Base-by-base conservation (phyloP, 306 rosid genomes). In the Alnus rubra region DNA sequence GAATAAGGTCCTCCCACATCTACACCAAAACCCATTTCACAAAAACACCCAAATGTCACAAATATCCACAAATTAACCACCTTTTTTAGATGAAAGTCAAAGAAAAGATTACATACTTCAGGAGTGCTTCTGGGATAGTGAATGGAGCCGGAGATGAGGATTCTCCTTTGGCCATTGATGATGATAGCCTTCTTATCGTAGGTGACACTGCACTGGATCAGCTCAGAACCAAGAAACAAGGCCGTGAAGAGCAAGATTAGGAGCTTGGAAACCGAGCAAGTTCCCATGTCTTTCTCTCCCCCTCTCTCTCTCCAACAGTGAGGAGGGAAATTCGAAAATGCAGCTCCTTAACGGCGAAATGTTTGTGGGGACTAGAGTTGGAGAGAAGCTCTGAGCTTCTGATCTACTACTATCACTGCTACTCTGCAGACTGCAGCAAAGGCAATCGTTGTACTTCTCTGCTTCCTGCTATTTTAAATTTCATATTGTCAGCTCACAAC, bases 111-210 rank as follows among this genome's bases (percentile, higher is more conserved):
- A 33, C 51, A 31, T 82, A 90, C 98, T 35, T 92, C 92, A 49
- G 97, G 98, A 30, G 97, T 88, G 86, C 98, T 95, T 87, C 98
- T 87, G 75, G 98, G 97, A 83, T 95, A 95, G 86, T 92, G 98
- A 84, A 95, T 95, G 78, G 99, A 95, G 10, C 99, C 99, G 8
- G 99, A 95, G 56, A 95, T 81, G 77, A 95, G 96, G 59, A 95
- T 74, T 88, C 86, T 93, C 81, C 99, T 83, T 63, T 74, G 89
- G 86, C 98, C 98, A 84, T 93, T 86, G 88, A 95, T 93, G 87
- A 93, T 71, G 77, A 95, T 91, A 79, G 98, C 80, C 82, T 91
- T 95, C 74, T 74, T 91, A 39, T 95, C 99, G 58, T 95, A 95
- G 7, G 90, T 88, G 10, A 95, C 97, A 37, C 79, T 84, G 79